Percentiles rank a stretch among this genome's conserved stretches.
phyloP scores from a whole-genome alignment of 1,139 yeast species.

The Oligophagozyma castellii region DNA sequence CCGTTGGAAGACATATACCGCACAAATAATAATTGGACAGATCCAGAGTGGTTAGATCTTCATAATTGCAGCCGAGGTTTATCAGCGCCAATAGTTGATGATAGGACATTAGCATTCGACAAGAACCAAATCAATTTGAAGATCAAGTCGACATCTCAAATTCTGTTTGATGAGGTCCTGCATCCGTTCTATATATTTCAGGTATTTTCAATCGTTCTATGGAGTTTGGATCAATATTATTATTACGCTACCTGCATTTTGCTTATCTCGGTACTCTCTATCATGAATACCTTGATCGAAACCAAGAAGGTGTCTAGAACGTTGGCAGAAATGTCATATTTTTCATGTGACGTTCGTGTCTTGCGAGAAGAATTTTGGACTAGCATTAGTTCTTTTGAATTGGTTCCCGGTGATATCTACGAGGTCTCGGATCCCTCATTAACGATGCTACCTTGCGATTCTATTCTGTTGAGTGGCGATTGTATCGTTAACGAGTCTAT shows the following conservation, averaged over 20 bases:
- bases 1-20: slow-evolving; percentile 79
- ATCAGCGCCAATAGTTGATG: slow-evolving; percentile 52
- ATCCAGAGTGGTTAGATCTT: slow-evolving; percentile 53
- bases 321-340: slow-evolving; percentile 58
- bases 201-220: slow-evolving; percentile 74
- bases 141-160: slow-evolving; percentile 51
- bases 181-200: slow-evolving; percentile 95
- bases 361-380: slow-evolving; percentile 93
- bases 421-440: slow-evolving; percentile 84
- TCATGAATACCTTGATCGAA: slow-evolving; percentile 67
- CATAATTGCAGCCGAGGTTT: slow-evolving; percentile 55
- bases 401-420: slow-evolving; percentile 91
- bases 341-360: slow-evolving; percentile 72
- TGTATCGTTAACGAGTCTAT: slow-evolving; percentile 90
- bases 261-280: slow-evolving; percentile 67
- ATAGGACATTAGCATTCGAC: slow-evolving; percentile 64
- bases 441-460: slow-evolving; percentile 71
- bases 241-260: slow-evolving; percentile 91
- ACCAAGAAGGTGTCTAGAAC: slow-evolving; percentile 65
- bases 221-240: slow-evolving; percentile 87
- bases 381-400: slow-evolving; percentile 59
- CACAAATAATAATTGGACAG: slow-evolving; percentile 81
- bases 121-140: slow-evolving; percentile 60
- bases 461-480: slow-evolving; percentile 76
- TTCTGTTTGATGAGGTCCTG: slow-evolving; percentile 73